Evolutionary conservation across 177 flowering plant species (phyloP).

Genomic region (Vitis hybrid): DNA sequence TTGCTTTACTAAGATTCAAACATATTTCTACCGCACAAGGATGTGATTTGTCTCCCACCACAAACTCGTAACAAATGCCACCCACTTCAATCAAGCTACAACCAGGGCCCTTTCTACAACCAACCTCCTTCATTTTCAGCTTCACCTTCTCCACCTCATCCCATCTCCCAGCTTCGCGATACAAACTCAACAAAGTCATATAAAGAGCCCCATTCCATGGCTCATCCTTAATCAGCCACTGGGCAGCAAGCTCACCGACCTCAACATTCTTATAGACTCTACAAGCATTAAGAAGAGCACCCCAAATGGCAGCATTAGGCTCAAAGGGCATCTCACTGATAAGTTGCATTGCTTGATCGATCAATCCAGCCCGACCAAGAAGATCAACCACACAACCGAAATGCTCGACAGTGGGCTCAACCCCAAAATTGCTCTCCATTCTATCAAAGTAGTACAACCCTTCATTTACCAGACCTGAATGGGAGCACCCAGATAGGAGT

Average conservation of each 20-base stretch:
- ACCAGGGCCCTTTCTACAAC: constrained; percentile 36
- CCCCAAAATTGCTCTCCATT: constrained; percentile 29
- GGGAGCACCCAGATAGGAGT: constrained; percentile 39
- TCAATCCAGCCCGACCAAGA: constrained; percentile 35
- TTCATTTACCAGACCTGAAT: constrained; percentile 35
- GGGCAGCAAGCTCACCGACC: constrained; percentile 28
- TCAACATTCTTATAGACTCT: constrained; percentile 28
- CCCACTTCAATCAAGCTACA: constrained; percentile 40
- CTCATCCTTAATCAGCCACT: constrained; percentile 24
- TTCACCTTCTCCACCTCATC: constrained; percentile 32
- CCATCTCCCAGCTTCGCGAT: constrained; percentile 28
- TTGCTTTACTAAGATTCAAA: constrained; percentile 12
- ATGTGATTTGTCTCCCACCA: constrained; percentile 32
- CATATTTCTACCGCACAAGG: constrained; percentile 24
- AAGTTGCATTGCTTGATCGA: constrained; percentile 25
- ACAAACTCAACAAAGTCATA: constrained; percentile 32
- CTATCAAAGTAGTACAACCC: constrained; percentile 29
- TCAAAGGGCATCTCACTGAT: constrained; percentile 25
- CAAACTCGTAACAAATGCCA: constrained; percentile 34
- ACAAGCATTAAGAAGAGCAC: constrained; percentile 36
- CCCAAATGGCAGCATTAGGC: constrained; percentile 38
- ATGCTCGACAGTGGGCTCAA: constrained; percentile 35
- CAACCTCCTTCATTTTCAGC: constrained; percentile 30
- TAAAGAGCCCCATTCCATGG: constrained; percentile 38
- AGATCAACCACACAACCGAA: constrained; percentile 40